Conservation (phyloP, 768 basidiomycete genomes). For the Rhodotorula graminis region DNA sequence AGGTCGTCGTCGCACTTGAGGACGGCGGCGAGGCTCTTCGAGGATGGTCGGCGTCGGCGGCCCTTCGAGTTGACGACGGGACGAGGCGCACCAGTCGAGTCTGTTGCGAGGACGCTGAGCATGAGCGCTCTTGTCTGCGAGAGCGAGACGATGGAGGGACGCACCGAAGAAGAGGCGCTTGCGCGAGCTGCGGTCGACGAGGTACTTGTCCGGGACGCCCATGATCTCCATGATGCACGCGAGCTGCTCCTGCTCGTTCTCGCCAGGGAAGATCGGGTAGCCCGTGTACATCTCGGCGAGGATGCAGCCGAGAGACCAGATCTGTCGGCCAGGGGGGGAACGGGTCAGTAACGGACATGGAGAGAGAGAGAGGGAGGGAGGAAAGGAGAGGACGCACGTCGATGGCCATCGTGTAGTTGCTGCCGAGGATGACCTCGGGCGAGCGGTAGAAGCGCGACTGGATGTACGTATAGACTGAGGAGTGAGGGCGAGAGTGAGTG, state of each 20-base stretch:
- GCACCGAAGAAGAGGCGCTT: conserved; percentile 93
- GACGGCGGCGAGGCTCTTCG: conserved; percentile 82
- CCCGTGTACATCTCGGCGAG: conserved; percentile 95
- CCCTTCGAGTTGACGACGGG: conserved; percentile 96
- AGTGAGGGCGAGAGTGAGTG: neutral
- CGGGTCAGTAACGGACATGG: too few relatives aligned
- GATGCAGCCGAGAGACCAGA: conserved; percentile 99
- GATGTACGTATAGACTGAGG: conserved; percentile 93
- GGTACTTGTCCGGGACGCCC: conserved; percentile 89
- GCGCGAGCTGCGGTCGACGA: conserved; percentile 86
- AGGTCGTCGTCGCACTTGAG: conserved; percentile 88
- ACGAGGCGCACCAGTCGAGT: conserved; percentile 85
- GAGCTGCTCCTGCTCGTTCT: conserved; percentile 96
- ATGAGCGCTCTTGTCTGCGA: neutral
- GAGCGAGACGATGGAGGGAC: conserved; percentile 35
- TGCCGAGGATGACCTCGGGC: conserved; percentile 96
- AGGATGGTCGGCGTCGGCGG: conserved; percentile 79
- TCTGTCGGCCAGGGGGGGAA: conserved; percentile 56
- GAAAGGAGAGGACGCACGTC: too few relatives aligned
- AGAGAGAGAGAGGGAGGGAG: neutral
- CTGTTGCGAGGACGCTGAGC: conserved; percentile 50
- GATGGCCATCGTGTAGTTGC: conserved; percentile 94
- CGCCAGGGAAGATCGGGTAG: conserved; percentile 97
- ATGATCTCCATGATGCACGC: conserved; percentile 99
- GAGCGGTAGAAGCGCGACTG: conserved; percentile 95